Evolutionary conservation across 2,329 filamentous ascomycete species (phyloP).

Genomic region (Penicillium freii): DNA sequence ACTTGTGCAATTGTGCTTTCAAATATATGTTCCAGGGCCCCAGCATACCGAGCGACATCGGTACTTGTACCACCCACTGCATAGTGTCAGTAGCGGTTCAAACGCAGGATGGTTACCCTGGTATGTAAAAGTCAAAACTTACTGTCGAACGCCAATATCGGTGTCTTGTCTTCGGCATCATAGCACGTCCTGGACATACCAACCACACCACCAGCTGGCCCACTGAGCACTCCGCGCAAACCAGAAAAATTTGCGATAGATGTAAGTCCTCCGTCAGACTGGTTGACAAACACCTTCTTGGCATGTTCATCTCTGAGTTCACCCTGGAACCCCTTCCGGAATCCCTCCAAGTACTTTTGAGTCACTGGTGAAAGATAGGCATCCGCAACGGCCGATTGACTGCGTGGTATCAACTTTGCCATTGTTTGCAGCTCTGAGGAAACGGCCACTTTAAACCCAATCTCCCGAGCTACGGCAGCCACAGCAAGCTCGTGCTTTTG

Average conservation of each 20-base stretch:
- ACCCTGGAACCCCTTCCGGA: constrained; percentile 63
- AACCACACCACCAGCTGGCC: constrained; percentile 86
- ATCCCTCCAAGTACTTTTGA: constrained; percentile 61
- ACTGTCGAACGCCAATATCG: constrained; percentile 6
- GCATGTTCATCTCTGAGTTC: constrained; percentile 55
- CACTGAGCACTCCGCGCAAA: constrained; percentile 83
- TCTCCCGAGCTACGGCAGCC: constrained; percentile 35
- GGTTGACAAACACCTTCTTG: constrained; percentile 57
- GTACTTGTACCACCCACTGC: constrained; percentile 81
- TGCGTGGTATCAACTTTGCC: constrained; percentile 73
- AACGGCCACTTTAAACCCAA: constrained; percentile 68
- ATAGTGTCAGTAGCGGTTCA: not conserved
- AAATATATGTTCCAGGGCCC: constrained; percentile 86
- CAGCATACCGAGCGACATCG: constrained; percentile 80
- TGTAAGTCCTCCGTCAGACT: constrained; percentile 70
- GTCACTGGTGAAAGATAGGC: constrained; percentile 71
- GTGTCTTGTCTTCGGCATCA: constrained; percentile 62
- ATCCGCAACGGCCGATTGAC: constrained; percentile 71
- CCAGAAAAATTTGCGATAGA: not conserved
- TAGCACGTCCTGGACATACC: constrained; percentile 89
- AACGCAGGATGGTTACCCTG: too few species aligned
- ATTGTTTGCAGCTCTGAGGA: constrained; percentile 69
- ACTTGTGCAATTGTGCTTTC: constrained; percentile 91
- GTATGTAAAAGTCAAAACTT: not conserved
- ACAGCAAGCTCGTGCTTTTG: constrained; percentile 65